These are phyloP conservation scores for Rhodotorula toruloides DNA, from an alignment of 768 basidiomycete genomes.

Conservation along the genomic window DNA sequence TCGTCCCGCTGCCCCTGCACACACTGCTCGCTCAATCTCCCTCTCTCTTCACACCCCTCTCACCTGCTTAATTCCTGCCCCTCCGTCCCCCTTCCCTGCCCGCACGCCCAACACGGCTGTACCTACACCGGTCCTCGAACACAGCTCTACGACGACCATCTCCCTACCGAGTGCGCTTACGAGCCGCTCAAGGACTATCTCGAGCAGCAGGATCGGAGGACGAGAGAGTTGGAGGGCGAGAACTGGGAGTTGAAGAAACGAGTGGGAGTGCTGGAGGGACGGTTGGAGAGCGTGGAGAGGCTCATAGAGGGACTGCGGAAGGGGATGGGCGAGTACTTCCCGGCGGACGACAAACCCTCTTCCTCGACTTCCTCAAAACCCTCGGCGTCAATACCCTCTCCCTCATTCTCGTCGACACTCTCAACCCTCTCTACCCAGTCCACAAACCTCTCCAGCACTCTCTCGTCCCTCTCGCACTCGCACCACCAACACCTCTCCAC, in stretches of 20 bases:
- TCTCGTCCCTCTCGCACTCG: background rate
- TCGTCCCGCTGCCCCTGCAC: background rate
- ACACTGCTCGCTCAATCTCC: constrained; percentile 1
- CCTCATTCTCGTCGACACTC: background rate
- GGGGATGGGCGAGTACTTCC: background rate
- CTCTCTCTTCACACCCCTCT: background rate
- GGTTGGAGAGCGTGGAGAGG: background rate
- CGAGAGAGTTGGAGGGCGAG: constrained; percentile 1
- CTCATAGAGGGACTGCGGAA: background rate
- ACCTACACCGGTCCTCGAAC: background rate
- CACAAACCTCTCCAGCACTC: no score
- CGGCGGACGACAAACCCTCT: background rate
- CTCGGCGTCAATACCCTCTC: background rate
- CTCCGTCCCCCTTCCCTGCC: constrained; percentile 9
- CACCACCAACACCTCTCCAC: background rate
- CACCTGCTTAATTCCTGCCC: constrained; percentile 5
- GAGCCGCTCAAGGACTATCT: constrained; percentile 6
- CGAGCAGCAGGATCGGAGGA: background rate
- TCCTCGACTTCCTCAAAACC: background rate
- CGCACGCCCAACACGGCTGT: constrained; percentile 12
- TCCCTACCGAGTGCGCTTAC: constrained; percentile 11
- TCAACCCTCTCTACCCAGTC: background rate
- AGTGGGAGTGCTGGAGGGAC: background rate
- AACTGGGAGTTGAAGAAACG: background rate
- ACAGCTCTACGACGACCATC: constrained; percentile 2